Evolutionary conservation across 352 stramenopile genomes (phyloP), one percentile per base, ranked within the genome.

Genomic region (Pythium angustatum): DNA sequence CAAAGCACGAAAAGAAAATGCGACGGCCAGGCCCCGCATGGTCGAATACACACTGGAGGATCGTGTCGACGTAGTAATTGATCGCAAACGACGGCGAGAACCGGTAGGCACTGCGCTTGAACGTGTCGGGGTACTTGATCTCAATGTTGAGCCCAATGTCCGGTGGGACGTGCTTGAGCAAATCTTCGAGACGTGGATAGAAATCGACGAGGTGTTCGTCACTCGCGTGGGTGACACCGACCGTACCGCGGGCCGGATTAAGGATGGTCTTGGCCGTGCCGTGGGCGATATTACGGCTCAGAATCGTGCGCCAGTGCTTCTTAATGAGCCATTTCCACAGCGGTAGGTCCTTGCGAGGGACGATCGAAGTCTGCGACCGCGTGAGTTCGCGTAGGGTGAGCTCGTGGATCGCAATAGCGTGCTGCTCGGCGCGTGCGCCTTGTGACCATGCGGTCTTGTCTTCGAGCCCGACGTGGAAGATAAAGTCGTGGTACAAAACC

Each of bases 1-100:
- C 83, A 45, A 94, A 94, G 71, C 85, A 91, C 56, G 85, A 94
- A 58, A 94, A 93, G 66, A 92, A 90, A 27, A 94, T 81, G 31
- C 80, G 75, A 30, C 82, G 81, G 2, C 33, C 48, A 17, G 72
- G 64, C 21, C 78, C 76, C 8, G 81, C 82, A 49, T 81, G 71
- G 47, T 87, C 76, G 44, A 92, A 91, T 21, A 94, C 82, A 45
- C 79, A 90, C 47, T 78, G 55, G 0, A 94, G 68, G n/a, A 94
- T 83, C 53, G 40, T 61, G 49, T 94, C 83, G 7, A 94, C 49
- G 65, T 94, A 94, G 31, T 64, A 74, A 58, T 94, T 91, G 59
- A 93, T 81, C 21, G 79, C 80, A 33, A 94, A 94, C 50, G 72
- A 67, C 19, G 71, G 69, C 19, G 76, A 75, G 30, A 60, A 75